Evolutionary conservation across 2,329 filamentous ascomycete genomes (phyloP).

Genomic region (Chaetomium globosum): DNA sequence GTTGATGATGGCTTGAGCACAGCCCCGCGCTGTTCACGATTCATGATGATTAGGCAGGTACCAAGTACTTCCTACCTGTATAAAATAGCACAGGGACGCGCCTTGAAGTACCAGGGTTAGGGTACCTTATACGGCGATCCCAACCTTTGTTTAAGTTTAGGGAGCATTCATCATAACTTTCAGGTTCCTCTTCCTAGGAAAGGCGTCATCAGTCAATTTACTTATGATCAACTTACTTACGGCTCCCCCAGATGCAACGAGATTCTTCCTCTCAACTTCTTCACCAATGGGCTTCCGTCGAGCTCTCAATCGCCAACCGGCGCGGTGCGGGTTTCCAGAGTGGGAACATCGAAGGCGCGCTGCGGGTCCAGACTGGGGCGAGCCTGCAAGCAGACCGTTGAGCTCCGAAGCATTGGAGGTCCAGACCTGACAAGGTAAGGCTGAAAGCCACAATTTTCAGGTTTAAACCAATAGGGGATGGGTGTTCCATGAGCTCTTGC

Average conservation of each 20-base stretch:
- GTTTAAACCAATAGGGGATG: constrained; percentile 23
- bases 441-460: constrained; percentile 32
- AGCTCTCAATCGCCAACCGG: neutral
- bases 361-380: neutral
- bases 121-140: neutral
- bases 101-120: neutral
- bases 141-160: neutral
- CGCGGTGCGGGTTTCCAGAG: neutral
- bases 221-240: neutral
- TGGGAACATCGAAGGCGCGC: constrained; percentile 6
- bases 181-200: neutral
- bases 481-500: constrained; percentile 31
- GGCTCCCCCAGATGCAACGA: neutral
- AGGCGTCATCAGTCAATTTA: neutral
- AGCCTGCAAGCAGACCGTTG: neutral
- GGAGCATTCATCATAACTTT: no score
- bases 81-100: no score
- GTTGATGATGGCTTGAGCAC: neutral
- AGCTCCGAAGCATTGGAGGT: neutral
- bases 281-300: neutral
- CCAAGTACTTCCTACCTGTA: no score
- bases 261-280: neutral
- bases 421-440: constrained; percentile 30
- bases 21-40: neutral
- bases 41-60: no score